Base-by-base conservation (phyloP, 2,329 filamentous ascomycete species). In the Aspergillus sp. region DNA sequence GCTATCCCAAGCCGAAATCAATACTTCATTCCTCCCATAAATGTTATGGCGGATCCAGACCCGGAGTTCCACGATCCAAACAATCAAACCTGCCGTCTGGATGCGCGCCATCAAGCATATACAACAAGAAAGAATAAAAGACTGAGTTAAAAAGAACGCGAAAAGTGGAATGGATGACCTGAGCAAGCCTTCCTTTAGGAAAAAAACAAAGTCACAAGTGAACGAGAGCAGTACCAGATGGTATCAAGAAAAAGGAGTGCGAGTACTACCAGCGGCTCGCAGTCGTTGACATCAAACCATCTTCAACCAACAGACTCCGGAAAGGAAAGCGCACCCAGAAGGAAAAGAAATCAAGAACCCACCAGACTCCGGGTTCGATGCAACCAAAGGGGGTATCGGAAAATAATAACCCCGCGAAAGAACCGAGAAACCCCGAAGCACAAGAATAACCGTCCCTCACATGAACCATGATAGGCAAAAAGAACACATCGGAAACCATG, bases 351-450 rank as follows among this genome's bases (percentile, higher is more conserved):
- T 19, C 7, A 46, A 54, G 53, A 49, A 47, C 44, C 49, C 50
- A 51, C 56, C 52, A 47, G 50, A 60, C 59, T 60, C 60, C 60
- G 45, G 53, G 50, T 51, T 53, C 43, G 48, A 63, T 61, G 57
- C 57, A 59, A 59, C 48, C 44, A 46, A 39, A 53, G 53, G 43
- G 49, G 52, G 55, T 53, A 49, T 46, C 15, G 12, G 33, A 22
- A 58, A 13, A 47, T 38, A 15, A 47, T 38, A 43, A 46, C 47
- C 50, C 41, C 50, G 35, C 47, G 35, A 48, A 48, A 48, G 43
- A 47, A 50, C 38, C 44, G 44, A 56, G 43, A 46, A 48, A 54
- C 52, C 53, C 50, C 33, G 22, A 46, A 50, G 38, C 13, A 41
- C 32, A 47, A 54, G 42, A 52, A 50, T 33, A 52, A 44, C 46